Conservation (phyloP, 371 early-diverging fungal genomes). For the Zopfochytrium polystomum region DNA sequence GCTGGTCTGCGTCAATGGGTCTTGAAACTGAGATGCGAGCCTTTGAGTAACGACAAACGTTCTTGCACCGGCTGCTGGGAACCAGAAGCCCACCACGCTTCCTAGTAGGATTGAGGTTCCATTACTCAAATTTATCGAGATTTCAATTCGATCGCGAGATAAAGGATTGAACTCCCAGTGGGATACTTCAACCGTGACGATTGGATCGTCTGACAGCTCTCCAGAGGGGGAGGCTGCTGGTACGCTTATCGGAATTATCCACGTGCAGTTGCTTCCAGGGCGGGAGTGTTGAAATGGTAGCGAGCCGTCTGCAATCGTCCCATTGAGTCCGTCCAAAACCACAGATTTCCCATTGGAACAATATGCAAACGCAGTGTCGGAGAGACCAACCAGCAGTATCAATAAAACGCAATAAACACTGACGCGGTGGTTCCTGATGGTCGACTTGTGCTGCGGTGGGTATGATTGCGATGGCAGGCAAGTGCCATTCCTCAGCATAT, state of each 20-base stretch:
- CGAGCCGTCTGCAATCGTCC: constrained; percentile 12
- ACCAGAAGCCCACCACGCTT: background rate
- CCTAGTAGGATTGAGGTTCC: background rate
- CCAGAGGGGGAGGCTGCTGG: no score
- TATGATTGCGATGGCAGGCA: no score
- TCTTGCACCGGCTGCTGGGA: background rate
- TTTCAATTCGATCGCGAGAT: constrained; percentile 6
- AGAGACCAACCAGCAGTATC: no score
- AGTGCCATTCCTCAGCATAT: no score
- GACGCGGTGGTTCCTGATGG: no score
- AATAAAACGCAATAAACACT: no score
- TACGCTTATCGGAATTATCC: constrained; percentile 3
- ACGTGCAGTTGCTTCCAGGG: constrained; percentile 18
- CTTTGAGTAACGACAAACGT: constrained; percentile 1
- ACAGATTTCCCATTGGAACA: constrained; percentile 9
- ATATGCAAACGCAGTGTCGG: no score
- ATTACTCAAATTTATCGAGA: constrained; percentile 2
- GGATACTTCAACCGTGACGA: constrained; percentile 8
- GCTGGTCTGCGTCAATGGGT: background rate
- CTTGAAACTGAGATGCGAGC: no score
- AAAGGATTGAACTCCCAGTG: constrained; percentile 17
- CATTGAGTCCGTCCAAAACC: background rate
- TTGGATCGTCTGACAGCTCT: background rate
- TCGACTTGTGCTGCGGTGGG: no score
- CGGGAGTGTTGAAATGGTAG: constrained; percentile 13